A percentile compares a stretch with the other conserved stretches of the same genome.
These are phyloP conservation scores for Pichia thaimueangensis DNA, from an alignment of 805 yeast species.

Conservation along the genomic window DNA sequence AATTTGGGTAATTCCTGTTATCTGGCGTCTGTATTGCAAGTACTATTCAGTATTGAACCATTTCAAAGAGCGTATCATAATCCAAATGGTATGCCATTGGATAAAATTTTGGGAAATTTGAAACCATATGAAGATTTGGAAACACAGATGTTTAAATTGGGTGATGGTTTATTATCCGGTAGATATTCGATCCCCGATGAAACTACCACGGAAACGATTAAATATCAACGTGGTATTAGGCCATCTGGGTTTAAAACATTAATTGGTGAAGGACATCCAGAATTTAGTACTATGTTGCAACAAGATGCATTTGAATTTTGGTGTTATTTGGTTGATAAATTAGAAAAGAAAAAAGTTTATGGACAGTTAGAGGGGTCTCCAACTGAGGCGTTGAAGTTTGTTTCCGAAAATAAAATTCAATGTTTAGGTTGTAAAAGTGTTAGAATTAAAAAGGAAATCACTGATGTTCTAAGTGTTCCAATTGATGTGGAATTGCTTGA, in stretches of 20 bases:
- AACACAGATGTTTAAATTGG: constrained; percentile 73
- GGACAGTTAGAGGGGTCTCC: constrained; percentile 34
- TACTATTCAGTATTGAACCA: constrained; percentile 44
- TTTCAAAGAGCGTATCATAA: constrained; percentile 36
- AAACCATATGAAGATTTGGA: constrained; percentile 60
- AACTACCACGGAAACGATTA: constrained; percentile 32
- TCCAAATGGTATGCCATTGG: constrained; percentile 30
- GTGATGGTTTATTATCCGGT: constrained; percentile 74
- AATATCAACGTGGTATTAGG: constrained; percentile 68
- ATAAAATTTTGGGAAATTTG: constrained; percentile 25
- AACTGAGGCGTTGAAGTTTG: constrained; percentile 55
- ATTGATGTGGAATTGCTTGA: constrained; percentile 38
- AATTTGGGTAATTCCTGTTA: constrained; percentile 94
- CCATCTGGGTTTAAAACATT: constrained; percentile 72
- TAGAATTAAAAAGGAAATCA: constrained; percentile 45
- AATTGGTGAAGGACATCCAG: constrained; percentile 72
- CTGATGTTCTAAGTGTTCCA: constrained; percentile 61
- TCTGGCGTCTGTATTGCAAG: constrained; percentile 73
- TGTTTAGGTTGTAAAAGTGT: constrained; percentile 56
- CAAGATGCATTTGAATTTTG: constrained; percentile 95
- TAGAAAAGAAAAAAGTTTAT: constrained; percentile 42
- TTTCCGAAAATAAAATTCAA: constrained; percentile 56
- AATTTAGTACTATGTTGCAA: constrained; percentile 80
- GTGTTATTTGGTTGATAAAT: constrained; percentile 53
- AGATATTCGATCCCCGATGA: constrained; percentile 60